Conservation (phyloP, 2,329 filamentous ascomycete species). For the Monosporascus sp. region DNA sequence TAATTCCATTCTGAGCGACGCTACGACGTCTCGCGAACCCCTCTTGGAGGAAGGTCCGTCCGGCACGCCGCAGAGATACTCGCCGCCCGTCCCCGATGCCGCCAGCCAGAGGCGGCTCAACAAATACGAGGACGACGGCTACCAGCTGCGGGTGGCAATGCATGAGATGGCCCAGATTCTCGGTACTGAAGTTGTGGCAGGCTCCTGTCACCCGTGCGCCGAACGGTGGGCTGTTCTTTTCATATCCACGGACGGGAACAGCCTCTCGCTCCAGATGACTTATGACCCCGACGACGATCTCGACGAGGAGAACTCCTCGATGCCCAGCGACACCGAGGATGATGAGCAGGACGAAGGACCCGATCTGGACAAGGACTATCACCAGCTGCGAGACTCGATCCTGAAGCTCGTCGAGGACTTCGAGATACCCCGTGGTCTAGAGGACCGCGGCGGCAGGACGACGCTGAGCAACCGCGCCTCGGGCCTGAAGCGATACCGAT, state of each 20-base stretch:
- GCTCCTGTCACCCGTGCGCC: slow-evolving; percentile 70
- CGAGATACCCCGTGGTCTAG: slow-evolving; percentile 65
- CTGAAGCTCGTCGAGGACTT: slow-evolving; percentile 77
- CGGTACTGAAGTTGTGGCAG: slow-evolving; percentile 58
- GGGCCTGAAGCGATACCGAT: slow-evolving; percentile 52
- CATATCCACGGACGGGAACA: slow-evolving; percentile 66
- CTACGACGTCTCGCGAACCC: slow-evolving; percentile 59
- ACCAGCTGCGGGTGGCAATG: slow-evolving; percentile 59
- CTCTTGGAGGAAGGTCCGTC: slow-evolving; percentile 50
- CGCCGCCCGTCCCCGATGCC: slow-evolving; percentile 43
- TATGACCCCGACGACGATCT: slow-evolving; percentile 63
- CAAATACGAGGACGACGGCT: slow-evolving; percentile 59
- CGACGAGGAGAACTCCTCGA: slow-evolving; percentile 58
- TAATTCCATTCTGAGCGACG: slow-evolving; percentile 67
- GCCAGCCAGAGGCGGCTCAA: slow-evolving; percentile 37
- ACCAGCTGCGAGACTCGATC: slow-evolving; percentile 74
- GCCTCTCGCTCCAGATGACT: slow-evolving; percentile 64
- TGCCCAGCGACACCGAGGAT: slow-evolving; percentile 55
- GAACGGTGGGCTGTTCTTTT: slow-evolving; percentile 82
- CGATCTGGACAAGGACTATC: slow-evolving; percentile 72
- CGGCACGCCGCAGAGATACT: slow-evolving; percentile 48
- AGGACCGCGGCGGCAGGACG: slow-evolving; percentile 52
- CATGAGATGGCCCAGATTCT: slow-evolving; percentile 66
- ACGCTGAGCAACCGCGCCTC: slow-evolving; percentile 68
- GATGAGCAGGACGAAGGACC: slow-evolving; percentile 55